Evolutionary conservation across 2,329 filamentous ascomycete species (phyloP).

Genomic region (Scedosporium apiospermum): DNA sequence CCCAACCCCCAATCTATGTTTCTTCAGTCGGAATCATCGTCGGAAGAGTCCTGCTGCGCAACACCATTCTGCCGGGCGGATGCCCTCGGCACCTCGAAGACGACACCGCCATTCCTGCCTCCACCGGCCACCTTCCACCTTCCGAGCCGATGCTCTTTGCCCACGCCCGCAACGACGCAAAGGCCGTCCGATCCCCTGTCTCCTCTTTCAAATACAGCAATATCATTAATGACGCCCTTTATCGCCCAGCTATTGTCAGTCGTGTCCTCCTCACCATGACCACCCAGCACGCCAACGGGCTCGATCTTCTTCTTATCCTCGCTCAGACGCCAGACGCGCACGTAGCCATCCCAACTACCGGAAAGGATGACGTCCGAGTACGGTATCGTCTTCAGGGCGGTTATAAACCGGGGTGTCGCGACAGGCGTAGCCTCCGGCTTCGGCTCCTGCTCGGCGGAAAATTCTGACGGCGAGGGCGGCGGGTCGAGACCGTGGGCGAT

Average conservation of each 20-base stretch:
- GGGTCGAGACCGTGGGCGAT: conserved; percentile 81
- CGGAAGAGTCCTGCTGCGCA: conserved; percentile 23
- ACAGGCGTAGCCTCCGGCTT: conserved; percentile 49
- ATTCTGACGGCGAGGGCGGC: conserved; percentile 54
- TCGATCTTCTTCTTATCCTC: conserved; percentile 76
- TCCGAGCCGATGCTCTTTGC: conserved; percentile 77
- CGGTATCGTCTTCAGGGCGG: conserved; percentile 74
- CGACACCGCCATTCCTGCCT: conserved; percentile 73
- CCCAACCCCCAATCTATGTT: background rate
- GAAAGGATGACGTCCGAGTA: conserved; percentile 86
- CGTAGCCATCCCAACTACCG: conserved; percentile 87
- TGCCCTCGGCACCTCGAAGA: conserved; percentile 67
- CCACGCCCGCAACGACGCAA: conserved; percentile 76
- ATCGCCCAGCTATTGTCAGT: conserved; percentile 30
- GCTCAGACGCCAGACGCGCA: conserved; percentile 77
- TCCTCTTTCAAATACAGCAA: conserved; percentile 78
- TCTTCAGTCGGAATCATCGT: conserved; percentile 11
- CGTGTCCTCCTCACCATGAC: conserved; percentile 13
- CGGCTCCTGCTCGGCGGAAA: conserved; percentile 62
- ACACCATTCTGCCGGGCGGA: background rate
- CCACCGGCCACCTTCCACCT: conserved; percentile 60
- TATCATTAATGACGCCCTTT: conserved; percentile 77
- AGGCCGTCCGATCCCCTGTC: conserved; percentile 67
- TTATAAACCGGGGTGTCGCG: conserved; percentile 78
- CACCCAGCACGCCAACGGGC: conserved; percentile 56